Evolutionary conservation across 129 eudicot genomes (phyloP), one percentile per base, ranked within the genome.

Genomic region (Pseudognaphalium luteoalbum): DNA sequence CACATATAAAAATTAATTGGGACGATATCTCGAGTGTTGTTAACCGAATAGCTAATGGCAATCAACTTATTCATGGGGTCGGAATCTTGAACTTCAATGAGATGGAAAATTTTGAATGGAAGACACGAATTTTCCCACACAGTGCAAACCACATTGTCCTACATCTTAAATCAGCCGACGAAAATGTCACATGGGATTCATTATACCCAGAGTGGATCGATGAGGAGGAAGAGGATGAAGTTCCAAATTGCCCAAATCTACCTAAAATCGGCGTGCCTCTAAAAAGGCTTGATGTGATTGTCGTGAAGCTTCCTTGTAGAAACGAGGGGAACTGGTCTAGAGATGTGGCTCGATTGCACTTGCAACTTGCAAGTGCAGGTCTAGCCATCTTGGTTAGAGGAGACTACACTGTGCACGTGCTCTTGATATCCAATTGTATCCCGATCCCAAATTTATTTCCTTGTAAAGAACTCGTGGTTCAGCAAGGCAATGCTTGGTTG

Each of bases 131-230:
- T n/a, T 63, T 88, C 39, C 92, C 96, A 44, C 78, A 80, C 37
- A 74, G 81, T 1, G 11, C 32, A 59, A 87, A 91, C 66, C 95
- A 86, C 60, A 64, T 86, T 28, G 52, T 68, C 20, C 76, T 91
- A 66, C 75, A 70, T 35, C 77, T 88, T 52, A 83, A 91, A 42
- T 52, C 74, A 16, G 86, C 70, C 77, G 67, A 86, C 11, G 64
- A 37, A 7, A 81, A 86, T 72, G 57, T 91, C 6, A 85, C 90
- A 15, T 91, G 95, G 97, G 97, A 88, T 21, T 69, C 92, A 8
- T 61, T 91, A 29, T 85, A 84, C 71, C 97, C 97, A 5, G 95
- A 87, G 69, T 91, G 97, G 97, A 83, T 88, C 17, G 97, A 88
- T 19, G 97, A 91, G 77, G 97, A 91, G 77, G 90, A 88, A 73